Evolutionary conservation across 1,139 yeast species (phyloP), one percentile per base, ranked within the genome.

Genomic region (Debaryomyces sp.): DNA sequence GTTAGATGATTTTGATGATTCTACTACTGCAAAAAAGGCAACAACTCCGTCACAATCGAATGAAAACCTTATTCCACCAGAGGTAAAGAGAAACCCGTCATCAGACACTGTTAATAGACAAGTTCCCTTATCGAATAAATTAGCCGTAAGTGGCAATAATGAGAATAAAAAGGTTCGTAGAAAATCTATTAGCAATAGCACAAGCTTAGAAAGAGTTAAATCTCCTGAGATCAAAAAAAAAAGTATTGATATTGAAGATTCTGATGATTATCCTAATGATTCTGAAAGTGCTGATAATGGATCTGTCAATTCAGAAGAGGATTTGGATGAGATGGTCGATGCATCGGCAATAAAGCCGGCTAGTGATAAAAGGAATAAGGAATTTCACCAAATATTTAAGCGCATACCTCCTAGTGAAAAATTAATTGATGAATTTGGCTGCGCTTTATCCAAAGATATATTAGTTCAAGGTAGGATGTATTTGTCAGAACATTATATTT

Each of bases 391-490:
- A 39, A 61, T 78, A 5, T 87, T 87, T 66, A 81, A 81, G 50
- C 77, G 78, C 40, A 64, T 87, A 0, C 82, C 86, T 0, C 54
- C 67, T 1, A 61, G 61, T 30, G 95, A 87, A 55, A 67, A 70
- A 43, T 71, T 87, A 37, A 73, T 87, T 44, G 85, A 81, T 44
- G 92, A 85, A 55, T 85, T 75, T 57, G 78, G 85, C 39, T 87
- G 94, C 73, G 95, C 95, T 0, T 70, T 83, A 27, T 81, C 85
- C 2, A 82, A 82, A 55, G 94, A 87, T 60, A 84, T 87, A 26
- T 69, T 87, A 42, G 77, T 86, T 9, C 95, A 87, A 56, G 95
- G 95, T 6, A 76, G 84, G 55, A 67, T 87, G 70, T 87, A 83
- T 61, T 68, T 87, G n/a, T 78, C 86, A 47, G 84, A 82, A 50